Conservation (phyloP, 495 filamentous ascomycete genomes). For the Staphylotrichum tortipilum region DNA sequence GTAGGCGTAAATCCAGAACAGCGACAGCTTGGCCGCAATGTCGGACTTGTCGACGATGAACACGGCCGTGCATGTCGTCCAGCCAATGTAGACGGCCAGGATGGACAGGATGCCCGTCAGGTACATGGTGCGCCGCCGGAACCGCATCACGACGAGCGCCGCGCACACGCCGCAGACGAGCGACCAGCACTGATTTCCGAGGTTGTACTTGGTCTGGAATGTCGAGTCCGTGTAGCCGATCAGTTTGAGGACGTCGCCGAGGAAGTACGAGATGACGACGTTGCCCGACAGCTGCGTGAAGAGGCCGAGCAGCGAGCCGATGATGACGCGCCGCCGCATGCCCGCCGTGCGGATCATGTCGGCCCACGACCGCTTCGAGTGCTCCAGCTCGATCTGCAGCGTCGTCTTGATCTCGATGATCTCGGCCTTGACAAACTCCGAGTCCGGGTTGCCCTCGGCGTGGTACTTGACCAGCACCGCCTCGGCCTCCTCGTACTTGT, state of each 20-base stretch:
- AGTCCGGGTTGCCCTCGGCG: constrained; percentile 49
- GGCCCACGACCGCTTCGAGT: constrained; percentile 47
- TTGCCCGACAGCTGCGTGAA: constrained; percentile 61
- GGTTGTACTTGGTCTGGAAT: constrained; percentile 48
- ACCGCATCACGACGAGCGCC: constrained; percentile 46
- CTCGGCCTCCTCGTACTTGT: constrained; percentile 49
- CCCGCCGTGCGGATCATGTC: constrained; percentile 48
- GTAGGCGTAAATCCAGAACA: constrained; percentile 60
- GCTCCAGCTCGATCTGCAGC: constrained; percentile 48
- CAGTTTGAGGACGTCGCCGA: constrained; percentile 42
- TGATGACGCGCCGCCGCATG: constrained; percentile 48
- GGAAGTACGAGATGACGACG: constrained; percentile 53
- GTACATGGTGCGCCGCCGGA: constrained; percentile 53
- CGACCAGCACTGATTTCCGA: constrained; percentile 52
- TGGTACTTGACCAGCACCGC: constrained; percentile 52
- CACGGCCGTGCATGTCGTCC: constrained; percentile 49
- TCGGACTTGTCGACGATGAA: constrained; percentile 29
- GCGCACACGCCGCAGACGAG: constrained; percentile 46
- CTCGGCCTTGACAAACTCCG: constrained; percentile 50
- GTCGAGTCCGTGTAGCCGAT: constrained; percentile 44
- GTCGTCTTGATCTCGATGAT: constrained; percentile 52
- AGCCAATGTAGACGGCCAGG: constrained; percentile 49
- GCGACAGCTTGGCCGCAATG: constrained; percentile 34
- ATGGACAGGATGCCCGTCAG: constrained; percentile 46
- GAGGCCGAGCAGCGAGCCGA: constrained; percentile 49